Percentiles rank a stretch among this genome's conserved stretches.
phyloP scores from a whole-genome alignment of 441 rosid genomes.

The Croton laevigatus region DNA sequence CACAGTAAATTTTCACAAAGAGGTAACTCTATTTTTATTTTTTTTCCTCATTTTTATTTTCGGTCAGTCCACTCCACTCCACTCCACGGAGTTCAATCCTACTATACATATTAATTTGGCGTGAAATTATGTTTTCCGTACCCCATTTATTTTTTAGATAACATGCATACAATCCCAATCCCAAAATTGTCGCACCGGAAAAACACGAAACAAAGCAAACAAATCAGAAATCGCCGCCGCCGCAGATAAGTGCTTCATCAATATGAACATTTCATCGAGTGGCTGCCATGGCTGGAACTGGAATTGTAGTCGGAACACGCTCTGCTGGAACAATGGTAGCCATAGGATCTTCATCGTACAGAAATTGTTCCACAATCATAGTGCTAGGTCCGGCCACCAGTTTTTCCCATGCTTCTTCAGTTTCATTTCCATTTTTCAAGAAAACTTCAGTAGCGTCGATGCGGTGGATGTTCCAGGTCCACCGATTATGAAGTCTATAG shows the following conservation, averaged over 20 bases:
- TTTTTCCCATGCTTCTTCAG: conserved; percentile 66
- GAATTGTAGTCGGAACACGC: conserved; percentile 18
- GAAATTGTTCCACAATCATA: conserved; percentile 45
- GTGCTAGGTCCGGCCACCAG: conserved; percentile 53
- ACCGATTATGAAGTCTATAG: conserved; percentile 35
- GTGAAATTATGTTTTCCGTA: too few relatives aligned
- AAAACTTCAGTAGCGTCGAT: conserved; percentile 76
- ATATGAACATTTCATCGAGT: too few relatives aligned
- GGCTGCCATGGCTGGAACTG: conserved; percentile 39
- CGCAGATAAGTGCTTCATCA: too few relatives aligned
- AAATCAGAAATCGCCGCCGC: too few relatives aligned
- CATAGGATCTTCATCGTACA: conserved; percentile 29
- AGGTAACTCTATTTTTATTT: not conserved
- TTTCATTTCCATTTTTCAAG: conserved; percentile 41
- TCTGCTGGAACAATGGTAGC: conserved; percentile 29
- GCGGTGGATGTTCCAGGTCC: conserved; percentile 68
- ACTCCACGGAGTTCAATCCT: too few relatives aligned
- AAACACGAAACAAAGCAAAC: not conserved
- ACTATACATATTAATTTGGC: too few relatives aligned
- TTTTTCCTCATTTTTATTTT: not conserved
- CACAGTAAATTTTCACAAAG: too few relatives aligned
- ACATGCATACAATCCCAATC: not conserved
- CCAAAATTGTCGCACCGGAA: not conserved
- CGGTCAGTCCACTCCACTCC: too few relatives aligned
- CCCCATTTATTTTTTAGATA: too few relatives aligned